These are phyloP conservation scores for Chamaenerion angustifolium DNA, from an alignment of 345 rosid species.

Conservation along the genomic window DNA sequence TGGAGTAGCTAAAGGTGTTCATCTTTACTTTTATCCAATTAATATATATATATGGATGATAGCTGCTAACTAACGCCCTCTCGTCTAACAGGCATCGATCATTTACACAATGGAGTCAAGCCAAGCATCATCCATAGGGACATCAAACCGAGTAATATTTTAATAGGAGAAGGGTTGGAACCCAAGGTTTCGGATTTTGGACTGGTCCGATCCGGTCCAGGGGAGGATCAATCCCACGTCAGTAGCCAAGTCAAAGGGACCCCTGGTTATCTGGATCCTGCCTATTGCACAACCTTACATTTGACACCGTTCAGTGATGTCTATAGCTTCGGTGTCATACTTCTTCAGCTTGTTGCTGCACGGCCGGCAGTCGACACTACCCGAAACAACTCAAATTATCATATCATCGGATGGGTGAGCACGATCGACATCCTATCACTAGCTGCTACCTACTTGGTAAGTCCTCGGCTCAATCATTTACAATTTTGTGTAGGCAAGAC, in stretches of 20 bases:
- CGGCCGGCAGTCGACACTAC: slow-evolving; percentile 28
- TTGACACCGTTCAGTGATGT: slow-evolving; percentile 42
- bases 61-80: no score
- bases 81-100: no score
- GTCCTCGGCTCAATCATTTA: no score
- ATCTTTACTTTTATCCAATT: no score
- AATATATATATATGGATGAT: no score
- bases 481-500: no score
- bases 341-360: slow-evolving; percentile 42
- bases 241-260: slow-evolving; percentile 54
- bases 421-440: no score
- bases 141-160: slow-evolving; percentile 49
- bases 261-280: slow-evolving; percentile 57
- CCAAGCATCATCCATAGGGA: slow-evolving; percentile 55
- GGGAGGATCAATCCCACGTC: slow-evolving; percentile 41
- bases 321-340: slow-evolving; percentile 54
- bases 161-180: slow-evolving; percentile 37
- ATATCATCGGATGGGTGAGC: slow-evolving; percentile 54
- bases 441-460: no score
- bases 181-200: slow-evolving; percentile 60
- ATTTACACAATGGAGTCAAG: slow-evolving; percentile 35
- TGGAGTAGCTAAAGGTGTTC: slow-evolving; percentile 59
- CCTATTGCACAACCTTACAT: slow-evolving; percentile 41
- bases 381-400: slow-evolving; percentile 17
- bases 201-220: slow-evolving; percentile 34